These are phyloP conservation scores for Cynanchum wilfordii DNA, from an alignment of 257 asterid genomes.

Conservation along the genomic window DNA sequence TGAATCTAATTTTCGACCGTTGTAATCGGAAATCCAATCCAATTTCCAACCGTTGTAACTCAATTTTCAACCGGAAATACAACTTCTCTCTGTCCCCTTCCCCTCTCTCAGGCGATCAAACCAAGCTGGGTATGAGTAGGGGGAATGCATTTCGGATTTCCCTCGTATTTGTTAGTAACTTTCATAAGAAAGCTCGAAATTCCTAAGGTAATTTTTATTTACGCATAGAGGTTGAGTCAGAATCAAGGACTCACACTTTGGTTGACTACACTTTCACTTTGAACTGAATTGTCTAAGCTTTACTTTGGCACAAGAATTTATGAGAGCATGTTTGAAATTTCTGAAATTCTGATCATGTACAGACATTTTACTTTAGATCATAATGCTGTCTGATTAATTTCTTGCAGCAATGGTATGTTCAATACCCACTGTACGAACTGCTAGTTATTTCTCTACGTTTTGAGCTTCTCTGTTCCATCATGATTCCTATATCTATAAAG, in stretches of 20 bases:
- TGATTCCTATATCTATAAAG: constrained; percentile 99
- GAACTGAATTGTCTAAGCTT: neutral
- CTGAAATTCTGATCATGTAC: too few relatives aligned
- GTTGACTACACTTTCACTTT: neutral
- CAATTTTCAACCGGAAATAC: too few relatives aligned
- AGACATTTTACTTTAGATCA: neutral
- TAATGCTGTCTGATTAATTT: constrained; percentile 16
- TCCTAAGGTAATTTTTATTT: neutral
- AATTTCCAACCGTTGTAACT: too few relatives aligned
- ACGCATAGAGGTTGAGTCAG: neutral
- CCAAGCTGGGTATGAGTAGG: constrained; percentile 98
- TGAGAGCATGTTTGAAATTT: neutral
- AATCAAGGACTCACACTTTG: neutral
- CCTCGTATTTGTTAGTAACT: neutral
- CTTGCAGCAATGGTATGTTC: constrained; percentile 92
- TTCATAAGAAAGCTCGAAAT: neutral
- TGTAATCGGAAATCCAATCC: too few relatives aligned
- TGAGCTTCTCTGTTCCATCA: constrained; percentile 97
- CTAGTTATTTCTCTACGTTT: constrained; percentile 95
- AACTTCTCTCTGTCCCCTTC: constrained; percentile 7
- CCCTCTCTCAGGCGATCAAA: constrained; percentile 65
- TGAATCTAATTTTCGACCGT: too few relatives aligned
- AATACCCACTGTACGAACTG: constrained; percentile 97
- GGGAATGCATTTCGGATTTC: constrained; percentile 47
- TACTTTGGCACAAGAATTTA: neutral